Conservation (phyloP, 2,329 filamentous ascomycete species). For the Beauveria australis region DNA sequence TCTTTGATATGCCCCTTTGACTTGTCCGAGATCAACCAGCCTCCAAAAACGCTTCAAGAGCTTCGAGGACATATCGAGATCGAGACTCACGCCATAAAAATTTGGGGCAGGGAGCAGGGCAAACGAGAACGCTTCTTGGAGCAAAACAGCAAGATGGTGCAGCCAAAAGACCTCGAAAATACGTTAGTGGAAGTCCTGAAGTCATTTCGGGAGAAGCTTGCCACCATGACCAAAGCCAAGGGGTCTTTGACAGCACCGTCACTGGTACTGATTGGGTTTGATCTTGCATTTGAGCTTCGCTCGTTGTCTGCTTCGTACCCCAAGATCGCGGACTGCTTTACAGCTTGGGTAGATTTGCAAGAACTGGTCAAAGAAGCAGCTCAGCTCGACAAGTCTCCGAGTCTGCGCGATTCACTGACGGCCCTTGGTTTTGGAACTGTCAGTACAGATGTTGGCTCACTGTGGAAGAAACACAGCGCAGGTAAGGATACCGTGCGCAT, state of each 20-base stretch:
- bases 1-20: constrained; percentile 4
- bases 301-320: background rate
- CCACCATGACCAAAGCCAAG: background rate
- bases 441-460: background rate
- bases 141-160: background rate
- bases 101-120: background rate
- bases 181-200: background rate
- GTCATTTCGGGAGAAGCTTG: background rate
- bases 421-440: background rate
- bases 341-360: constrained; percentile 1
- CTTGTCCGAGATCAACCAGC: background rate
- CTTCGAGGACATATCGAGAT: background rate
- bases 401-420: constrained; percentile 1
- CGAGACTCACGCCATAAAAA: background rate
- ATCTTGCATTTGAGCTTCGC: constrained; percentile 2
- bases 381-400: background rate
- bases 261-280: background rate
- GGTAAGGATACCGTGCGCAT: constrained; percentile 2
- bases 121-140: background rate
- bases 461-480: constrained; percentile 4
- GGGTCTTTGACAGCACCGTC: background rate
- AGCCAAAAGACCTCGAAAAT: background rate
- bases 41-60: background rate
- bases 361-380: background rate
- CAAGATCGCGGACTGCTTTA: background rate